Evolutionary conservation across 768 basidiomycete species (phyloP).

Genomic region (Collybia nuda): DNA sequence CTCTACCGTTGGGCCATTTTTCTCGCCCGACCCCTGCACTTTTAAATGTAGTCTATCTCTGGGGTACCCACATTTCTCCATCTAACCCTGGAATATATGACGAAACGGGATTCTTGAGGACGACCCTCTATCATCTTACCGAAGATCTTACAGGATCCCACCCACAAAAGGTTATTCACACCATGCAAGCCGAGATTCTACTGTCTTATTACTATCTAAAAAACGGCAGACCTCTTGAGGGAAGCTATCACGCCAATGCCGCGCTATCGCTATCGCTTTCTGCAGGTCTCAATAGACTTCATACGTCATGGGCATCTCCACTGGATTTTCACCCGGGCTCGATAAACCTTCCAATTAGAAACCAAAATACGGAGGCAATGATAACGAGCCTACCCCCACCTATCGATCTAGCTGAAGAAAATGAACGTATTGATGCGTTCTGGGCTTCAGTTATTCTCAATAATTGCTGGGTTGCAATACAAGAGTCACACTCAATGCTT

Average conservation of each 20-base stretch:
- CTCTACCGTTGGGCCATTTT: conserved; percentile 45
- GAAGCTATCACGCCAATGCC: conserved; percentile 53
- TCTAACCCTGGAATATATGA: conserved; percentile 37
- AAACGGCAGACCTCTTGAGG: conserved; percentile 57
- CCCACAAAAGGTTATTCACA: conserved; percentile 47
- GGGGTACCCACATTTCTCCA: conserved; percentile 51
- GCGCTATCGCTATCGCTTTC: conserved; percentile 51
- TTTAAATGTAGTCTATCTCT: conserved; percentile 48
- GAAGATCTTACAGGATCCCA: conserved; percentile 48
- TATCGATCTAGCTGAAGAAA: conserved; percentile 52
- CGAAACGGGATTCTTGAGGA: conserved; percentile 47
- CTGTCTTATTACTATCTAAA: conserved; percentile 66
- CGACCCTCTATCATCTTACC: conserved; percentile 46
- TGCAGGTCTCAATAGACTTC: conserved; percentile 45
- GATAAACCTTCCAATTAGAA: conserved; percentile 36
- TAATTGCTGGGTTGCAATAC: conserved; percentile 51
- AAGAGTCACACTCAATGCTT: conserved; percentile 52
- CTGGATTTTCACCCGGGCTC: conserved; percentile 30
- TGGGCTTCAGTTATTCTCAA: conserved; percentile 63
- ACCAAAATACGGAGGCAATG: too few relatives aligned
- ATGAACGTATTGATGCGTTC: conserved; percentile 67
- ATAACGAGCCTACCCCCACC: conserved; percentile 26
- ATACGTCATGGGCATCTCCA: conserved; percentile 35
- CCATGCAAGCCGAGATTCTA: conserved; percentile 64
- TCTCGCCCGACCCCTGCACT: conserved; percentile 49